Conservation (phyloP, 2,329 filamentous ascomycete genomes). For the Colletotrichum sidae region DNA sequence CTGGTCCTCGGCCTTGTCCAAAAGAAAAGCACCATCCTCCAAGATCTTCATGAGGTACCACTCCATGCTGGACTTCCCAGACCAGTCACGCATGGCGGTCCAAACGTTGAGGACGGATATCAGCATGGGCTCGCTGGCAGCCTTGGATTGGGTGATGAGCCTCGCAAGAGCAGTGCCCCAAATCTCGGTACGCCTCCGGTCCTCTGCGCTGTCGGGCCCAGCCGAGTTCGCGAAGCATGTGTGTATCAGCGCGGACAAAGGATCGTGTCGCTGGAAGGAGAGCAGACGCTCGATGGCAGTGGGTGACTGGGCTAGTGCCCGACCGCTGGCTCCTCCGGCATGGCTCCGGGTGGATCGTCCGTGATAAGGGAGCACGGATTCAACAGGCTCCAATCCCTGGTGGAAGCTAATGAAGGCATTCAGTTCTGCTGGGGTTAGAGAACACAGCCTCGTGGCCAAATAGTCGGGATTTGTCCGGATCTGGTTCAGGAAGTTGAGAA, state of each 20-base stretch:
- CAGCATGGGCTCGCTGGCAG: slow-evolving; percentile 82
- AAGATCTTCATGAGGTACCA: slow-evolving; percentile 95
- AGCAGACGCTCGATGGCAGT: slow-evolving; percentile 84
- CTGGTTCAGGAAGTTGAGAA: slow-evolving; percentile 83
- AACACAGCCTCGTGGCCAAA: slow-evolving; percentile 83
- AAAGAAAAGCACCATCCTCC: slow-evolving; percentile 89
- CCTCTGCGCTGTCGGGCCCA: slow-evolving; percentile 84
- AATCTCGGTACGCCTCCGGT: slow-evolving; percentile 81
- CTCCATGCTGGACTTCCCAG: slow-evolving; percentile 88
- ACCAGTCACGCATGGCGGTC: slow-evolving; percentile 89
- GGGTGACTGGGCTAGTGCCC: slow-evolving; percentile 53
- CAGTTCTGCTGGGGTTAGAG: slow-evolving; percentile 80
- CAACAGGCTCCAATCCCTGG: slow-evolving; percentile 81
- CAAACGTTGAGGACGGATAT: slow-evolving; percentile 89
- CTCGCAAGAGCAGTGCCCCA: slow-evolving; percentile 91
- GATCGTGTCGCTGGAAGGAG: slow-evolving; percentile 90
- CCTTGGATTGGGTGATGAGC: slow-evolving; percentile 81
- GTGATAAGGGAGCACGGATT: slow-evolving; percentile 83
- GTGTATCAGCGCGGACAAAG: slow-evolving; percentile 85
- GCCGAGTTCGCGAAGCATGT: slow-evolving; percentile 90
- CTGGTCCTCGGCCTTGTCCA: slow-evolving; percentile 87
- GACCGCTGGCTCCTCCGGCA: slow-evolving; percentile 46
- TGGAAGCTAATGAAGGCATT: slow-evolving; percentile 82
- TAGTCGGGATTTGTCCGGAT: slow-evolving; percentile 90
- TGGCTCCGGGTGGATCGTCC: slow-evolving; percentile 60